phyloP scores from a whole-genome alignment of 2,329 filamentous ascomycete species.

The Metarhizium robertsii region DNA sequence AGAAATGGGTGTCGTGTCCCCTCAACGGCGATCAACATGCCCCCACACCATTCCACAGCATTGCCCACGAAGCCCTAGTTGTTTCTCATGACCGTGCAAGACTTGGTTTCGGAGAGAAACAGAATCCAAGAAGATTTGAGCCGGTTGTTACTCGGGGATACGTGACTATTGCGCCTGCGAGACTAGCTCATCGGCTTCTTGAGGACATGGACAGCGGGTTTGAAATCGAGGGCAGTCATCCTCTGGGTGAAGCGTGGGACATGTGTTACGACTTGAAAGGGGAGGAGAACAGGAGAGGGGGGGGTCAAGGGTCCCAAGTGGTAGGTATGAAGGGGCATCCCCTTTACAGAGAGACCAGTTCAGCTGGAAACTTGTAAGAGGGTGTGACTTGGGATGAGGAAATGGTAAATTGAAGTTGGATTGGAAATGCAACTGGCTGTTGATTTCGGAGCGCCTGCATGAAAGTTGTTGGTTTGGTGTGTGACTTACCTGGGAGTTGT shows the following conservation, averaged over 20 bases:
- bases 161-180: conserved; percentile 55
- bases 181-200: conserved; percentile 52
- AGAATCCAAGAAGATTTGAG: conserved; percentile 31
- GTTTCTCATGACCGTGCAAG: conserved; percentile 47
- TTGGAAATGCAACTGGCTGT: no score
- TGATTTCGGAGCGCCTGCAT: no score
- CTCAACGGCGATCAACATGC: conserved; percentile 60
- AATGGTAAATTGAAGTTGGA: background rate
- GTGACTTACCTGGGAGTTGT: background rate
- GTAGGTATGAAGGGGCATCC: conserved; percentile 11
- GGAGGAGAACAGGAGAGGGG: background rate
- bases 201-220: conserved; percentile 46
- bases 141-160: conserved; percentile 47
- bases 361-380: conserved; percentile 3
- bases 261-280: conserved; percentile 32
- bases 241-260: conserved; percentile 49
- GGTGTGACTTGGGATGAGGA: background rate
- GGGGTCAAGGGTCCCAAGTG: conserved; percentile 6
- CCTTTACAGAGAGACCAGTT: conserved; percentile 11
- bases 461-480: no score
- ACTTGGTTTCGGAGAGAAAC: conserved; percentile 58
- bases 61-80: conserved; percentile 56
- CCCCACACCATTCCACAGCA: conserved; percentile 58
- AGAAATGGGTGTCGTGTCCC: conserved; percentile 42
- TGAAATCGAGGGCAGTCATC: conserved; percentile 61